These are phyloP conservation scores for Euphorbia peplus DNA, from an alignment of 345 rosid species.

Conservation along the genomic window DNA sequence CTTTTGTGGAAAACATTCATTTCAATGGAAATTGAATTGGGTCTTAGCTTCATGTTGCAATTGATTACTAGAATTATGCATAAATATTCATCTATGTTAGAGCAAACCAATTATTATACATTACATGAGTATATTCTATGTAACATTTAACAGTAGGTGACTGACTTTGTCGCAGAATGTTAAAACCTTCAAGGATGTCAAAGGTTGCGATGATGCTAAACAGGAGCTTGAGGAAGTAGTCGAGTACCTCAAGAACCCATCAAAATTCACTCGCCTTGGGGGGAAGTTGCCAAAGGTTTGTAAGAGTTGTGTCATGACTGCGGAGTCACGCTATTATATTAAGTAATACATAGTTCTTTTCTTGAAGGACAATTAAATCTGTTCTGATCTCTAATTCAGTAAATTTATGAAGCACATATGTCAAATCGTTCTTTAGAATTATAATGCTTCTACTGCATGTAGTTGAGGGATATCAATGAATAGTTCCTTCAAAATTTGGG, in stretches of 20 bases:
- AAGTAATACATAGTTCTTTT: not conserved
- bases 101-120: not conserved
- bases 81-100: slow-evolving; percentile 6
- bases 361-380: too few relatives aligned
- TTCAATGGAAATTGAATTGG: not conserved
- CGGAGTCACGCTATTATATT: not conserved
- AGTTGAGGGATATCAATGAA: not conserved
- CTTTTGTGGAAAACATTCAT: not conserved
- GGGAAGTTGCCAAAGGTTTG: slow-evolving; percentile 98
- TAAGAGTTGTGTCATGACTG: slow-evolving; percentile 10
- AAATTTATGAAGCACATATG: not conserved
- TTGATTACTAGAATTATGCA: not conserved
- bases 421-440: not conserved
- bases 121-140: not conserved
- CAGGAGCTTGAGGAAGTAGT: slow-evolving; percentile 99
- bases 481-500: not conserved
- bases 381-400: too few relatives aligned
- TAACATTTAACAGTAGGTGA: not conserved
- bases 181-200: slow-evolving; percentile 98
- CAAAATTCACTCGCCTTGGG: slow-evolving; percentile 96
- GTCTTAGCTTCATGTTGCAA: not conserved
- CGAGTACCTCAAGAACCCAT: slow-evolving; percentile 89
- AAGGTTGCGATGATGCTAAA: slow-evolving; percentile 99
- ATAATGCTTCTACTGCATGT: not conserved
- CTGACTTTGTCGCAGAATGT: slow-evolving; percentile 64